These are phyloP conservation scores for Fusarium gaditjirri DNA, from an alignment of 2,329 filamentous ascomycete genomes.

Conservation along the genomic window DNA sequence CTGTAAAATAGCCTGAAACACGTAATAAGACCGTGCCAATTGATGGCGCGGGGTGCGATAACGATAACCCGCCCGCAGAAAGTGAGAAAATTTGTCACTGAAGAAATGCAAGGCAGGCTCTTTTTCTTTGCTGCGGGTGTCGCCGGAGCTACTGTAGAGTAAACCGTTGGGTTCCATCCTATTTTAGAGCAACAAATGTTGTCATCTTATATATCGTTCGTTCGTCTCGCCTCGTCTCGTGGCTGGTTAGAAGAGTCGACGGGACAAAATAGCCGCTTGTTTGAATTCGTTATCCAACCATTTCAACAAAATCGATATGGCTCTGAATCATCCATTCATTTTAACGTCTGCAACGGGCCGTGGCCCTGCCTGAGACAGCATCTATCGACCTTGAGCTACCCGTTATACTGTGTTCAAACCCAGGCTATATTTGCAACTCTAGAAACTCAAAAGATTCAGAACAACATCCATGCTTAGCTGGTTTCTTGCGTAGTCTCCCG, in stretches of 20 bases:
- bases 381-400: background rate
- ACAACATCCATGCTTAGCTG: background rate
- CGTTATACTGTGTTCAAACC: background rate
- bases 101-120: background rate
- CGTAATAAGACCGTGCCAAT: constrained; percentile 15
- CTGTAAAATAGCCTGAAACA: constrained; percentile 23
- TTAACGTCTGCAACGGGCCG: constrained; percentile 26
- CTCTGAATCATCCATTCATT: background rate
- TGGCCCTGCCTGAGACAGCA: constrained; percentile 9
- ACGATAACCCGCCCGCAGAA: constrained; percentile 50
- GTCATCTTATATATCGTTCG: background rate
- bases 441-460: background rate
- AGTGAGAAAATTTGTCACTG: constrained; percentile 4
- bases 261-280: constrained; percentile 4
- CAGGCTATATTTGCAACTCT: background rate
- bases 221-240: background rate
- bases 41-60: constrained; percentile 52
- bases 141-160: constrained; percentile 1
- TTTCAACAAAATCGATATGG: background rate
- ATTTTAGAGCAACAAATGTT: background rate
- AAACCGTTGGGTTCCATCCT: background rate
- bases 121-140: constrained; percentile 6
- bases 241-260: background rate
- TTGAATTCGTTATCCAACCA: constrained; percentile 4
- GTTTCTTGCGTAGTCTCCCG: background rate